Base-by-base conservation (phyloP, 225 moss, liverwort and hornwort genomes). In the Bryum argenteum region DNA sequence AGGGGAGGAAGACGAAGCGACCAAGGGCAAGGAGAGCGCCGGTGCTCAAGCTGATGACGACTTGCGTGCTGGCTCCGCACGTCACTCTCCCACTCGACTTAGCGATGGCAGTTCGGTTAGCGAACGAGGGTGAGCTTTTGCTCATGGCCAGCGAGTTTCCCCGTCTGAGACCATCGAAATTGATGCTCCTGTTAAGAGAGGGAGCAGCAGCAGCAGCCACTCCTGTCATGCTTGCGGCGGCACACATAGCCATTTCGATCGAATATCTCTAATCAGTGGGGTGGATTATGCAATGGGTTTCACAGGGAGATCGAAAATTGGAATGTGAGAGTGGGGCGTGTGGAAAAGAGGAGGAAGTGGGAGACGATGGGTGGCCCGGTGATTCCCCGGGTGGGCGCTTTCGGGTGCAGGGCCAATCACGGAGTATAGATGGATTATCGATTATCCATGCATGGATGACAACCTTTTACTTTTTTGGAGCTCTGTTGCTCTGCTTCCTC, bases 21-120 rank as follows among this genome's bases (percentile, higher is more conserved):
- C 93, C 96, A 51, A 96, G 82, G 59, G 88, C 91, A 47, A 96
- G 83, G 23, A 91, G 17, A 0, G 88, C 82, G 44, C 79, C 88
- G 11, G 96, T 93, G 87, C 91, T 91, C 12, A 91, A 59, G 50
- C 79, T 56, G 79, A 96, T 84, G 26, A 85, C 77, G 40, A 93
- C 8, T 9, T 51, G 9, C 1, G 93, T 78, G 62, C 77, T 87
- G 1, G 69, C 78, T 1, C 37, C 71, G 69, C 91, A 96, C 1
- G 87, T 88, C 3, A 87, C 74, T 76, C 74, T 85, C 0, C 77
- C 88, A 11, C 63, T 67, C 17, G 79, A 81, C 57, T 84, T 84
- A 3, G 63, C 64, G 2, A 41, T 12, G 1, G 77, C 74, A 1
- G 80, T 82, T 26, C 66, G 82, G 61, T 43, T 86, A 42, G 57